phyloP scores from a whole-genome alignment of 768 basidiomycete species.

The Rubroboletus pulcherrimus region DNA sequence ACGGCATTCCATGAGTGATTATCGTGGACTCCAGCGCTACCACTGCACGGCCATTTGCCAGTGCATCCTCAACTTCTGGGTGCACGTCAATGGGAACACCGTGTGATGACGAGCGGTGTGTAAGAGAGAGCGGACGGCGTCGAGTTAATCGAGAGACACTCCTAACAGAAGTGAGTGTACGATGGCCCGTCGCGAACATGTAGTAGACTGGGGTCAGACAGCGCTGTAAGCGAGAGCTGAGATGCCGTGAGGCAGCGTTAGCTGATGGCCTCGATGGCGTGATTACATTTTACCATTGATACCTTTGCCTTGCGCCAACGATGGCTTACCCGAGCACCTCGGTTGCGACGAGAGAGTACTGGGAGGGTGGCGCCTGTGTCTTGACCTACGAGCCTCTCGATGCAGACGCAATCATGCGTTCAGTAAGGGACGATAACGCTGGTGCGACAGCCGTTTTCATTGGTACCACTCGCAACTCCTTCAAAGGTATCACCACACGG shows the following conservation, averaged over 20 bases:
- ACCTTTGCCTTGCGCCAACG: background rate
- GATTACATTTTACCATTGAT: background rate
- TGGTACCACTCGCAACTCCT: slow-evolving; percentile 83
- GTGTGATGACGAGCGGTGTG: background rate
- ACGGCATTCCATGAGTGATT: slow-evolving; percentile 89
- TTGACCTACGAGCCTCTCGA: slow-evolving; percentile 62
- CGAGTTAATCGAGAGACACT: slow-evolving; percentile 4
- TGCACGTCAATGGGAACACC: slow-evolving; percentile 58
- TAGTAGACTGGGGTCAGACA: background rate
- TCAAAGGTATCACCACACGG: slow-evolving; percentile 53
- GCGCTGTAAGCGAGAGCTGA: background rate
- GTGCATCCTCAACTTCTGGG: slow-evolving; percentile 81
- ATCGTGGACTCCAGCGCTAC: slow-evolving; percentile 93
- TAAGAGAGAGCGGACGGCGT: slow-evolving; percentile 2
- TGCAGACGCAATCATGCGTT: slow-evolving; percentile 51
- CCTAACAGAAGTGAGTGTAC: background rate
- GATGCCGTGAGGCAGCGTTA: background rate
- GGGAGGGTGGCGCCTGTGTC: slow-evolving; percentile 35
- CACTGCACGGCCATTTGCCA: slow-evolving; percentile 59
- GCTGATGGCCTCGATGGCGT: background rate
- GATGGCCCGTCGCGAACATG: slow-evolving; percentile 16
- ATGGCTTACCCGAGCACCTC: slow-evolving; percentile 29
- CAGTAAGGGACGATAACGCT: slow-evolving; percentile 58
- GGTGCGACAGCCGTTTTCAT: slow-evolving; percentile 78
- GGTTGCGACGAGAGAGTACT: slow-evolving; percentile 22